Evolutionary conservation across 1,139 yeast genomes (phyloP), one percentile per base, ranked within the genome.

Genomic region (Candida pseudoviswanathii): DNA sequence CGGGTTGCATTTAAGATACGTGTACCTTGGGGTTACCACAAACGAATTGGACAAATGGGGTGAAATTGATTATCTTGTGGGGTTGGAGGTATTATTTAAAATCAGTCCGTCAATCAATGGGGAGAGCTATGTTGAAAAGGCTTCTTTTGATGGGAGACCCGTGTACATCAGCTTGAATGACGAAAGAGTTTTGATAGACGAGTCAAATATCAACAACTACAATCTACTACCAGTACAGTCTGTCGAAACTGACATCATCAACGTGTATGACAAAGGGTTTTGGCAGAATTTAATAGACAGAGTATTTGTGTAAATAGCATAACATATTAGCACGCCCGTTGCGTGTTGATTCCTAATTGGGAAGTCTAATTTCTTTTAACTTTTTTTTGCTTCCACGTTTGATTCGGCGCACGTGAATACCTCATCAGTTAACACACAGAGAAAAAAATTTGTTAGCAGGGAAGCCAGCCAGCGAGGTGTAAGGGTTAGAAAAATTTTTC

Each of bases 31-130:
- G 0, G 87, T 87, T 57, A 91, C 98, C n/a, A 90, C 97, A 1
- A 92, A 89, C 62, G 99, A 94, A 67, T 73, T 84, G 8, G 82
- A 78, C 45, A 94, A 94, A 65, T 94, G 98, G 98, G 82, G 77
- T 26, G 84, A 80, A 22, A 75, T 94, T 9, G 84, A 85, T 50
- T 79, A 82, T 44, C 73, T 88, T 53, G 75, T 90, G 7, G 48
- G 58, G 3, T 60, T 79, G 8, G 72, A 73, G 0, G 54, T 59
- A 2, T 63, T 76, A 44, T 74, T 64, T 51, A 54, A 54, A 49
- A 44, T 56, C n/a, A 10, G 42, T n/a, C 53, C 52, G 6, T 30
- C 52, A 1, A 44, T 51, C 16, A 33, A 47, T n/a, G 46, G 41
- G 21, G 60, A 59, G 29, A 47, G 44, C 3, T 58, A 50, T 37